phyloP scores from a whole-genome alignment of 768 basidiomycete species.

The Mycena kentingensis region DNA sequence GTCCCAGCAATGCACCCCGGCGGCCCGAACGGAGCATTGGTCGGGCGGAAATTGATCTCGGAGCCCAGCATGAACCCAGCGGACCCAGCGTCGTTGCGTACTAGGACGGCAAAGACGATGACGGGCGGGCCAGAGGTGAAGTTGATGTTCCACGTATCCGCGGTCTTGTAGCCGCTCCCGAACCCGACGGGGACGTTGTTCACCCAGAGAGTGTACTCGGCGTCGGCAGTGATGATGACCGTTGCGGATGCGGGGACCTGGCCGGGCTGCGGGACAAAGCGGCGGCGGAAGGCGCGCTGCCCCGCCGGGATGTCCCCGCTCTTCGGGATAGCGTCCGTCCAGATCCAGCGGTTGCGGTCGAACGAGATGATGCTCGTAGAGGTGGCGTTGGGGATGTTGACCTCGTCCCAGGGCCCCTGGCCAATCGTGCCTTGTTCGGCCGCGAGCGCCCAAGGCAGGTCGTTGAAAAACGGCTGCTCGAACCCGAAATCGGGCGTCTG shows the following conservation, averaged over 20 bases:
- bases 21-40: no score
- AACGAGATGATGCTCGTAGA: not conserved
- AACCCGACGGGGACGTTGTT: not conserved
- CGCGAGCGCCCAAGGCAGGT: not conserved
- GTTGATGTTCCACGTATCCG: not conserved
- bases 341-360: constrained; percentile 1
- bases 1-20: constrained; percentile 2
- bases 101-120: constrained; percentile 6
- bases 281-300: constrained; percentile 4
- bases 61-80: constrained; percentile 4
- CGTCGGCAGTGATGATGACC: constrained; percentile 3
- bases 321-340: constrained; percentile 7
- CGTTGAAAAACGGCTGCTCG: constrained; percentile 1
- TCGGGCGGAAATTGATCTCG: constrained; percentile 4
- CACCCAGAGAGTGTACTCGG: constrained; percentile 1
- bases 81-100: not conserved
- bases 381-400: constrained; percentile 2
- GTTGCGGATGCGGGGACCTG: constrained; percentile 3
- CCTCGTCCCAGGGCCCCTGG: not conserved
- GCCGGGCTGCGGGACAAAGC: constrained; percentile 1
- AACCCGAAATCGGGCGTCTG: not conserved
- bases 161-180: not conserved
- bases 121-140: not conserved
- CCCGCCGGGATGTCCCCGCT: constrained; percentile 3
- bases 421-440: not conserved